A percentile compares a stretch with the other conserved stretches of the same genome.
Conservation (phyloP, 2,329 filamentous ascomycete species). For the Pseudogymnoascus destructans region DNA sequence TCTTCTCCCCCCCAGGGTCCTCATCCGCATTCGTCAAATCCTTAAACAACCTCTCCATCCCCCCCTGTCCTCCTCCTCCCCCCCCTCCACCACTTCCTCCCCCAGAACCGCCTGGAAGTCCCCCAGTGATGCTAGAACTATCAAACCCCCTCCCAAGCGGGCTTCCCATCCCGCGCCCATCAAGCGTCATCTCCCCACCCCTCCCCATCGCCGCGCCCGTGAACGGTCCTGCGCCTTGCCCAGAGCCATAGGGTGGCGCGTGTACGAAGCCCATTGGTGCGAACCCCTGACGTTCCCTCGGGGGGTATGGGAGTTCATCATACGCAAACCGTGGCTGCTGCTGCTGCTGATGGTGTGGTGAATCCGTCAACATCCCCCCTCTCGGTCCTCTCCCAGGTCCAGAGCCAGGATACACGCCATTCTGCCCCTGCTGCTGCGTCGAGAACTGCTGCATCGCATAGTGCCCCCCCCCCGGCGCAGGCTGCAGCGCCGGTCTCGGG, state of each 20-base stretch:
- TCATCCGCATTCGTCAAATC: conserved; percentile 24
- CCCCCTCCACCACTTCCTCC: too few relatives aligned
- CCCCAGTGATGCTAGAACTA: conserved; percentile 15
- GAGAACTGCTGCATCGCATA: conserved; percentile 18
- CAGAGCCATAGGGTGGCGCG: neutral
- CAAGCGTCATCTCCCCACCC: conserved; percentile 19
- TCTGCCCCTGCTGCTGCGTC: neutral
- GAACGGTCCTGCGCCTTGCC: neutral
- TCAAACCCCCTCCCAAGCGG: conserved; percentile 21
- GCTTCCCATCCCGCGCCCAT: conserved; percentile 19
- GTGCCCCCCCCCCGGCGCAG: conserved; percentile 20
- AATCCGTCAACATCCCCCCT: too few relatives aligned
- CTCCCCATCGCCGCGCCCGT: neutral
- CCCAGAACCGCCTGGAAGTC: neutral
- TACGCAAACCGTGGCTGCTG: too few relatives aligned
- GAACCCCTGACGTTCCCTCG: conserved; percentile 4
- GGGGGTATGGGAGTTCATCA: too few relatives aligned
- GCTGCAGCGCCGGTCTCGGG: conserved; percentile 18
- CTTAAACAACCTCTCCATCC: conserved; percentile 22
- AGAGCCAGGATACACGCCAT: too few relatives aligned
- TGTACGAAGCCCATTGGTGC: conserved; percentile 15
- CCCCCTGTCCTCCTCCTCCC: neutral
- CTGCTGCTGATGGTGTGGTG: too few relatives aligned
- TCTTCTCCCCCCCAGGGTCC: conserved; percentile 10
- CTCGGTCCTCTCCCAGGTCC: too few relatives aligned